Base-by-base conservation (phyloP, 441 rosid species). In the Theobroma grandiflorum region DNA sequence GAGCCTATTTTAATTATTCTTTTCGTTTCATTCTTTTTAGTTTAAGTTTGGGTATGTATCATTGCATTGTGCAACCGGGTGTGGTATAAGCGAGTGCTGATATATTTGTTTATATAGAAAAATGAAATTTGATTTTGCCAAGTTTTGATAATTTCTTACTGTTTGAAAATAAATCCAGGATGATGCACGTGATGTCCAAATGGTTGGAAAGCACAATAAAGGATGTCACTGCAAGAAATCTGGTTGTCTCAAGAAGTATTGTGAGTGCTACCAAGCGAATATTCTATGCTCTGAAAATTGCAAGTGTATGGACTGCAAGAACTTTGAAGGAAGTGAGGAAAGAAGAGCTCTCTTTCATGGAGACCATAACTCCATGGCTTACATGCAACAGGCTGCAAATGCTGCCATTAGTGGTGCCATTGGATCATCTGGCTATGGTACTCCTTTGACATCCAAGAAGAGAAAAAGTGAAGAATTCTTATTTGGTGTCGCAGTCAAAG, bases 161-260 rank as follows among this genome's bases (percentile, higher is more conserved):
- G 16, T 72, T 63, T 61, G 37, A 75, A 63, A 85, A 72, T 76
- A 50, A 74, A 62, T 81, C 82, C 84, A 94, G 98, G 98, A 95
- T 84, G 97, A 94, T 79, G 85, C 76, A 4, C 89, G 87, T 64
- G 91, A 93, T 78, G 84, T 87, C 43, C 70, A 89, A 81, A 72
- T 88, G 35, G 78, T 90, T 68, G 98, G 85, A 66, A 97, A 94
- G 87, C 99, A 97, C 85, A 92, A 89, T 85, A 97, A 94, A 86
- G 99, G 98, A 82, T 96, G 99, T 75, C 93, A 92, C 78, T 96
- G 98, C 80, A 94, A 91, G 90, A 96, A 93, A 83, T 93, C 98
- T 18, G 94, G 99, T 58, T 97, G 99, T 86, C 98, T 95, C 64
- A 95, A 97, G 87, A 94, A 93, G 94, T 95, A 95, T 85, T 97